Percentiles rank a stretch among this genome's conserved stretches.
These are phyloP conservation scores for Cryptosporidium viatorum DNA, from an alignment of 169 alveolate genomes.

Conservation along the genomic window DNA sequence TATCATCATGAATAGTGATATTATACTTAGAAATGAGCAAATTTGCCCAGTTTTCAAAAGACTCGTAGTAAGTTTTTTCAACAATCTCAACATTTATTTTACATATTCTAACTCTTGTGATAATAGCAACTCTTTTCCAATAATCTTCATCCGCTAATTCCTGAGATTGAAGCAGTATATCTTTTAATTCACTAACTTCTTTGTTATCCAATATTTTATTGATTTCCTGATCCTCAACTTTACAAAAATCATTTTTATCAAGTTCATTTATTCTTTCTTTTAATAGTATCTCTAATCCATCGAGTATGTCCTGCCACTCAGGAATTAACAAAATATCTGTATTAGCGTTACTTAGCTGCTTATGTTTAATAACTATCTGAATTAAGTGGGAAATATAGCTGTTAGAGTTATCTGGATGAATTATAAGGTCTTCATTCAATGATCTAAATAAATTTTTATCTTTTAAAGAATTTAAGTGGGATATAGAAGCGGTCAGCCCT, in stretches of 20 bases:
- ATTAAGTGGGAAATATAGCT: not conserved
- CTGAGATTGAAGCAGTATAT: not conserved
- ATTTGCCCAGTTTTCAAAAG: constrained; percentile 18
- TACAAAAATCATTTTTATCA: not conserved
- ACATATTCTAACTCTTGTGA: not conserved
- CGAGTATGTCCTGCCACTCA: constrained; percentile 42
- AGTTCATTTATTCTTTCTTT: not conserved
- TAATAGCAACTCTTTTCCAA: constrained; percentile 47
- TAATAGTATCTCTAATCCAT: constrained; percentile 33
- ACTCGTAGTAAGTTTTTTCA: not conserved
- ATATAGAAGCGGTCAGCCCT: constrained; percentile 31
- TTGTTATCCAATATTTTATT: constrained; percentile 23
- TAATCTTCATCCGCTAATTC: constrained; percentile 40
- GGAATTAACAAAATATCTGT: constrained; percentile 21
- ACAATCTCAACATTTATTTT: constrained; percentile 9
- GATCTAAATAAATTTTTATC: constrained; percentile 2
- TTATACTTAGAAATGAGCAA: constrained; percentile 1
- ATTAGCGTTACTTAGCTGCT: not conserved
- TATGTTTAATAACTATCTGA: constrained; percentile 13
- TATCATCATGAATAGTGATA: not conserved
- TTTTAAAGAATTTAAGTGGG: constrained; percentile 1
- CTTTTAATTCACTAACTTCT: constrained; percentile 8
- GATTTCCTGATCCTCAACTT: constrained; percentile 18
- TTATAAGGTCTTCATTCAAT: not conserved
- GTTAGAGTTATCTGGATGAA: not conserved